Base-by-base conservation (phyloP, 2,329 filamentous ascomycete genomes). In the Pseudogymnoascus sp. region DNA sequence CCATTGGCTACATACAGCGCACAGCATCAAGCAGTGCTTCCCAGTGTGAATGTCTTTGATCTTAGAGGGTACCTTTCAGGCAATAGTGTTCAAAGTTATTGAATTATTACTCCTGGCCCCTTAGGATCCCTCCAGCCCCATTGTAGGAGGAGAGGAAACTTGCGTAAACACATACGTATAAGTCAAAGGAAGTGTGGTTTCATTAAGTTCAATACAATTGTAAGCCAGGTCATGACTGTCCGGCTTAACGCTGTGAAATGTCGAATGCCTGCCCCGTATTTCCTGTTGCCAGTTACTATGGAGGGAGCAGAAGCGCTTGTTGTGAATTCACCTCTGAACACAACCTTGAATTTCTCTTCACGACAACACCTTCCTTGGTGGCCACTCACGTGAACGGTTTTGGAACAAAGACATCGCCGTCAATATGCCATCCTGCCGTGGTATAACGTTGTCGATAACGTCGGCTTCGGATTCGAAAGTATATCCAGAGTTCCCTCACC, bases 401-500 rank as follows among this genome's bases (percentile, higher is more conserved):
- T 56, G 25, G 28, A 56, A 10, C 50, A 56, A 34, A 34, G 50
- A 34, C 50, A 56, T 10, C 4, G n/a, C 50, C 34, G 50, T 18
- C 53, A 64, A 56, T 14, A 74, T 74, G 72, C 71, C 71, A 18
- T 67, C 56, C 3, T 64, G 67, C 40, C 66, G 68, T 62, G 70
- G 70, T 10, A 68, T 74, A 40, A 65, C 67, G 59, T 25, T 74
- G 8, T 64, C 66, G 4, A 61, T 74, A 6, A 62, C 73, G 21
- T 72, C 70, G 5, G 65, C 71, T 28, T 59, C 64, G 36, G 69
- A 70, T 16, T 67, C 71, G 12, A 66, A 75, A 50, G 71, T 69
- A 18, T 75, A 85, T 2, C 78, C 79, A 12, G 83, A 86, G 68
- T 84, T 82, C 68, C 79, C 81, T 18, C 81, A 85, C 65, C 82